Percentiles rank a stretch among this genome's conserved stretches.
Evolutionary conservation across 352 stramenopile species (phyloP).

Genomic region (Saprolegnia diclina): DNA sequence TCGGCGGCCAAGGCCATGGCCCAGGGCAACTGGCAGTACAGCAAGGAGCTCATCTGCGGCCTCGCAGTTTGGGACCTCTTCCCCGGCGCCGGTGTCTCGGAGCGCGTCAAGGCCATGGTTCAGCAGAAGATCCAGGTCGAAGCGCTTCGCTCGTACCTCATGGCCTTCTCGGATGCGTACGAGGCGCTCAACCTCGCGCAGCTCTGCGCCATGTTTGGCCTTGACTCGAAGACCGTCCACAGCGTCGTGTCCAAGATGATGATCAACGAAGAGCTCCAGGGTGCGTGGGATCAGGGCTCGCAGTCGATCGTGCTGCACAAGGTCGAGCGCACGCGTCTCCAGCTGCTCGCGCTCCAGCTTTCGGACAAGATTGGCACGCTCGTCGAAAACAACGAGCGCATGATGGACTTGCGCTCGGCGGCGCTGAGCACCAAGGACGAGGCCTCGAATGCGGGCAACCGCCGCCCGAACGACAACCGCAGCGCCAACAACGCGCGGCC

Average conservation of each 20-base stretch:
- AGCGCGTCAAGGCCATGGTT: slow-evolving; percentile 89
- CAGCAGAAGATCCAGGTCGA: slow-evolving; percentile 94
- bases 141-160: slow-evolving; percentile 94
- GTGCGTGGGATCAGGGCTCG: slow-evolving; percentile 97
- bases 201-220: slow-evolving; percentile 97
- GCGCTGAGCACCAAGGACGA: slow-evolving; percentile 43
- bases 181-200: slow-evolving; percentile 92
- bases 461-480: slow-evolving; percentile 29
- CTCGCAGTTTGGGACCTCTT: slow-evolving; percentile 96
- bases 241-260: slow-evolving; percentile 99
- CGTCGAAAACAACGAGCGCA: slow-evolving; percentile 87
- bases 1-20: slow-evolving; percentile 91
- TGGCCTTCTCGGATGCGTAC: slow-evolving; percentile 95
- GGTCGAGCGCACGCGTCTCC: slow-evolving; percentile 90
- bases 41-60: slow-evolving; percentile 74
- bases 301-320: slow-evolving; percentile 95
- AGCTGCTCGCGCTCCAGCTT: slow-evolving; percentile 95
- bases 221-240: slow-evolving; percentile 94
- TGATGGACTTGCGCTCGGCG: slow-evolving; percentile 77
- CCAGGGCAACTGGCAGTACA: slow-evolving; percentile 94
- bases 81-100: slow-evolving; percentile 73
- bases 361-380: slow-evolving; percentile 89
- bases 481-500: not conserved
- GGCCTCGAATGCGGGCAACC: slow-evolving; percentile 49
- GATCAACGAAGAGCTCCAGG: slow-evolving; percentile 97